These are phyloP conservation scores for Spongospora subterranea DNA, from an alignment of 208 protist species.

Conservation along the genomic window DNA sequence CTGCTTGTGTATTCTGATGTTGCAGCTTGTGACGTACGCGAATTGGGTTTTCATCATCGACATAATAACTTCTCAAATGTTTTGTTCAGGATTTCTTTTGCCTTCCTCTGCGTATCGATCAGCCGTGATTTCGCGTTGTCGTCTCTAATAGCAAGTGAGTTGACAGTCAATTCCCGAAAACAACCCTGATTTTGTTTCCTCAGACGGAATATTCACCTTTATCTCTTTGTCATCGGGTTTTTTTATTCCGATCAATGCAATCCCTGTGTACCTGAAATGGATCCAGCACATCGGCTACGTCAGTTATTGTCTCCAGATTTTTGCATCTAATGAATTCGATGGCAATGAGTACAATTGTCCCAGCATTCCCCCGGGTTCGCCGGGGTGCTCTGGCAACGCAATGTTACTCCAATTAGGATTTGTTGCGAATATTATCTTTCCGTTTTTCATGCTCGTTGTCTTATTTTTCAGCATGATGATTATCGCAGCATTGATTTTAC, in stretches of 20 bases:
- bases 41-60: neutral
- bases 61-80: neutral
- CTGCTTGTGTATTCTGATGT: neutral
- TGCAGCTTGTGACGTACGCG: constrained; percentile 45
- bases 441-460: neutral
- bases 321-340: neutral
- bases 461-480: neutral
- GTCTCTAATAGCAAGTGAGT: constrained; percentile 3
- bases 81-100: constrained; percentile 13
- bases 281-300: constrained; percentile 13
- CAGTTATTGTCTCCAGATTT: neutral
- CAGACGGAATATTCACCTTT: constrained; percentile 38
- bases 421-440: neutral
- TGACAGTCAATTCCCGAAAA: neutral
- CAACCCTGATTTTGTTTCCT: neutral
- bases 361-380: neutral
- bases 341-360: neutral
- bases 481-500: neutral
- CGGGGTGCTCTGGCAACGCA: neutral
- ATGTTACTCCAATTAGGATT: neutral
- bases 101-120: neutral
- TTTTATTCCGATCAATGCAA: constrained; percentile 31
- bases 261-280: constrained; percentile 35
- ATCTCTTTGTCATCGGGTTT: constrained; percentile 32
- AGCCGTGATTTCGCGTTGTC: constrained; percentile 13